phyloP scores from a whole-genome alignment of 441 rosid species.

The Populus tomentosa region DNA sequence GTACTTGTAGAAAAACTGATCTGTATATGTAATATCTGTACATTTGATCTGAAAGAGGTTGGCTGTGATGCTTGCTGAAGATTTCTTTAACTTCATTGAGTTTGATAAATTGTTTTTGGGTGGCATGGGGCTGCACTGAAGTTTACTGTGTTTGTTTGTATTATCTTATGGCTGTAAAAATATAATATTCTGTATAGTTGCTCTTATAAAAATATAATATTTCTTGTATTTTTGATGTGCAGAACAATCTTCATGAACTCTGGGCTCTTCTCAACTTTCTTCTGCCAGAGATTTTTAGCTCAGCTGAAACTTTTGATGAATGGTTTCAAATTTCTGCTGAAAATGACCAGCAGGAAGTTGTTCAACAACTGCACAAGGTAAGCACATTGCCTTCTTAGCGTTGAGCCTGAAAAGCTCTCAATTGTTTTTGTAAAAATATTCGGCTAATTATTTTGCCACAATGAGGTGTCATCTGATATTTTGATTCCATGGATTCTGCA shows the following conservation, averaged over 20 bases:
- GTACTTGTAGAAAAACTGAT: too few species aligned
- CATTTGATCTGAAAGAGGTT: too few species aligned
- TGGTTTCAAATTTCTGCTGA: constrained; percentile 99
- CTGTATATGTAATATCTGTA: too few species aligned
- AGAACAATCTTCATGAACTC: constrained; percentile 98
- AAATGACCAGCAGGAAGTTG: constrained; percentile 98
- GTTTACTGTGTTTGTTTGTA: background rate
- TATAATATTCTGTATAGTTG: background rate
- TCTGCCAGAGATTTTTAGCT: constrained; percentile 94
- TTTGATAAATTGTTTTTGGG: background rate
- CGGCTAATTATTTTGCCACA: background rate
- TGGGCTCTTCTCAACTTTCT: constrained; percentile 98
- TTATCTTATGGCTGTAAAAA: background rate
- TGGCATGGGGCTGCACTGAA: background rate
- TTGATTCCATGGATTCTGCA: constrained; percentile 11
- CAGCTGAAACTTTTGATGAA: constrained; percentile 98
- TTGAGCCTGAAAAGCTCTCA: background rate
- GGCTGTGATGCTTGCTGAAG: too few species aligned
- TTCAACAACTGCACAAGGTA: constrained; percentile 98
- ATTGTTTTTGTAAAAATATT: background rate
- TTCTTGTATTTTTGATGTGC: constrained; percentile 25
- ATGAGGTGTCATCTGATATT: constrained; percentile 8
- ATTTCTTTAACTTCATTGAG: background rate
- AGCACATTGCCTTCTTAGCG: constrained; percentile 2
- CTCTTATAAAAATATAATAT: constrained; percentile 7